phyloP scores from a whole-genome alignment of 352 stramenopile species.

The Globisporangium carolinianum region DNA sequence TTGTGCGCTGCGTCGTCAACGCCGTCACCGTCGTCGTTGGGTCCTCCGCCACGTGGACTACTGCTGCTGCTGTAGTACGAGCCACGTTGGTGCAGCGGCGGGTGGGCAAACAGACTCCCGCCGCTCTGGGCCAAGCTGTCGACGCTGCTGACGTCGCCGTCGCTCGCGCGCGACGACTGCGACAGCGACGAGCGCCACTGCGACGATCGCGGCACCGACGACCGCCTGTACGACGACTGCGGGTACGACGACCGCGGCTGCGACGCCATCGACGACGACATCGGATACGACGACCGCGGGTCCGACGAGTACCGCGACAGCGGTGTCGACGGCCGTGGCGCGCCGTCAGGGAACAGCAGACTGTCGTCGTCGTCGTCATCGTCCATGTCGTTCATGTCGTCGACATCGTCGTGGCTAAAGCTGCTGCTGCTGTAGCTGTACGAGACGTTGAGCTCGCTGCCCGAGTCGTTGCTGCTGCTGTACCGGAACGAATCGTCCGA shows the following conservation, averaged over 20 bases:
- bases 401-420: neutral
- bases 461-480: constrained; percentile 4
- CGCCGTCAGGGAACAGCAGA: constrained; percentile 7
- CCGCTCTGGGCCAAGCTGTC: neutral
- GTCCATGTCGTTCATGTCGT: neutral
- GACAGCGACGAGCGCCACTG: constrained; percentile 9
- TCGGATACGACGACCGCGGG: neutral
- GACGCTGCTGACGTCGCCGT: neutral
- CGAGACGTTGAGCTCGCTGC: neutral
- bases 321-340: constrained; percentile 2
- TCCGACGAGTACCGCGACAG: constrained; percentile 2
- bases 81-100: no score
- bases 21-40: neutral
- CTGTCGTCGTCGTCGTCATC: constrained; percentile 2
- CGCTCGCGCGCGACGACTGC: constrained; percentile 6
- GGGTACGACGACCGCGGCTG: constrained; percentile 3
- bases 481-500: constrained; percentile 7
- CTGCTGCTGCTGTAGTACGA: constrained; percentile 1
- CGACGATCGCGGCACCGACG: constrained; percentile 4
- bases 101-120: neutral
- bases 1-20: constrained; percentile 6
- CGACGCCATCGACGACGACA: no score
- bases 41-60: neutral
- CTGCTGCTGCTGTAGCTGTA: constrained; percentile 8
- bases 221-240: constrained; percentile 5